Base-by-base conservation (phyloP, 2,329 filamentous ascomycete genomes). In the Sporothrix sp. region DNA sequence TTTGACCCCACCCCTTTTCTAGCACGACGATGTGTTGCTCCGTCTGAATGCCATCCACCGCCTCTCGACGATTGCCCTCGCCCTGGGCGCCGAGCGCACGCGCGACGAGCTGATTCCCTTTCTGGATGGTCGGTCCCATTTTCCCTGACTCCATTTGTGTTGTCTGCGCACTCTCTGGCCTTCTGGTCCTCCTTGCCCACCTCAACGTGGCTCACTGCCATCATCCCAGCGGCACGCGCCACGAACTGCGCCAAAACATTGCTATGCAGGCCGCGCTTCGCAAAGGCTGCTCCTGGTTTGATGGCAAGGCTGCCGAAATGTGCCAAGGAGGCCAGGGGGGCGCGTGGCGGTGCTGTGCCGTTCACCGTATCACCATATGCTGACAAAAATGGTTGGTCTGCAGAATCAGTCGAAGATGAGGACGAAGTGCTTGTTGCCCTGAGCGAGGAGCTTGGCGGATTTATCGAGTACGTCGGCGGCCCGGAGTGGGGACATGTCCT, bases 61-160 rank as follows among this genome's bases (percentile, higher is more conserved):
- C 65, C 84, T 98, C 57, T 96, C 93, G 53, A 98, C 93, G 57
- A 98, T 98, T 73, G 93, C 94, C 64, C 83, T 98, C 60, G 93
- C 93, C 62, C 76, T 98, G 59, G 93, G 93, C 64, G 82, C 93
- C 57, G 93, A 98, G 75, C 85, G 93, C 71, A 98, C 93, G 66
- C 85, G 93, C 68, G 91, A 98, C 64, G 93, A 98, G 76, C 81
- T 98, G 65, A 95, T 98, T 73, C 94, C 94, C 61, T 98, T 98
- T 69, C 81, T 98, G 65, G 94, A 98, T 70, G 93, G 93, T 97
- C 74, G 73, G 86, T 75, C 58, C 42, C 39, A 39, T 46, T 51
- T 58, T 21, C 50, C 52, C n/a, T 28, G 25, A 6, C 25, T n/a
- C 25, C 25, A 10, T 28, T 6, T 6, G 18, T 42, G 16, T 37